phyloP scores from a whole-genome alignment of 2,329 filamentous ascomycete genomes.

The Neofusicoccum sp. region DNA sequence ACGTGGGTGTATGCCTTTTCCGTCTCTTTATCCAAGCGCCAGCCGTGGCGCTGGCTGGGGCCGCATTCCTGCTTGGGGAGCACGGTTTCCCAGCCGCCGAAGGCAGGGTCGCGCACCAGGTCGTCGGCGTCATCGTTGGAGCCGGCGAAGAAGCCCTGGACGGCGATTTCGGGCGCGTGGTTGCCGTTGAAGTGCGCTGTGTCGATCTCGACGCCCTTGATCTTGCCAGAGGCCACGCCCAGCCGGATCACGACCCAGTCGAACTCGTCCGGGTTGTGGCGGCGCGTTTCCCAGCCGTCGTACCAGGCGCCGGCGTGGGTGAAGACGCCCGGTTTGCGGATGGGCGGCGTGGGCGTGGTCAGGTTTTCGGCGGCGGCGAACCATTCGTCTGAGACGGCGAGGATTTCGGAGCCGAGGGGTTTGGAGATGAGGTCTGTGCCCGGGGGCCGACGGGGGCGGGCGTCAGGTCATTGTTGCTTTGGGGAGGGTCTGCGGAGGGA shows the following conservation, averaged over 20 bases:
- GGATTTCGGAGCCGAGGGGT: constrained; percentile 53
- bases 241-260: constrained; percentile 64
- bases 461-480: neutral
- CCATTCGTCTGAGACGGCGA: constrained; percentile 63
- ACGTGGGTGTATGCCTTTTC: constrained; percentile 77
- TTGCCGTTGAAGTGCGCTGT: constrained; percentile 83
- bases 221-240: constrained; percentile 67
- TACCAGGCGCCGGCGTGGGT: constrained; percentile 65
- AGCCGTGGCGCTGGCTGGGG: constrained; percentile 72
- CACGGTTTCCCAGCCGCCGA: constrained; percentile 68
- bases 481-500: neutral
- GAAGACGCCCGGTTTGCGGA: constrained; percentile 61
- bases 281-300: constrained; percentile 65
- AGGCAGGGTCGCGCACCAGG: constrained; percentile 53
- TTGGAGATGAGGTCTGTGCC: constrained; percentile 57
- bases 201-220: constrained; percentile 77
- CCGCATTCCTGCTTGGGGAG: constrained; percentile 71
- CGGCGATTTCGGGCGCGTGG: constrained; percentile 76
- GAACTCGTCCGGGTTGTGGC: constrained; percentile 60
- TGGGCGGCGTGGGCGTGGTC: constrained; percentile 57
- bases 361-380: constrained; percentile 64
- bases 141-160: constrained; percentile 71
- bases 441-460: neutral
- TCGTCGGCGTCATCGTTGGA: constrained; percentile 55
- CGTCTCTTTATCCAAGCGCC: constrained; percentile 62